Base-by-base conservation (phyloP, 139 green algal species). In the Picochlorum costavermella region DNA sequence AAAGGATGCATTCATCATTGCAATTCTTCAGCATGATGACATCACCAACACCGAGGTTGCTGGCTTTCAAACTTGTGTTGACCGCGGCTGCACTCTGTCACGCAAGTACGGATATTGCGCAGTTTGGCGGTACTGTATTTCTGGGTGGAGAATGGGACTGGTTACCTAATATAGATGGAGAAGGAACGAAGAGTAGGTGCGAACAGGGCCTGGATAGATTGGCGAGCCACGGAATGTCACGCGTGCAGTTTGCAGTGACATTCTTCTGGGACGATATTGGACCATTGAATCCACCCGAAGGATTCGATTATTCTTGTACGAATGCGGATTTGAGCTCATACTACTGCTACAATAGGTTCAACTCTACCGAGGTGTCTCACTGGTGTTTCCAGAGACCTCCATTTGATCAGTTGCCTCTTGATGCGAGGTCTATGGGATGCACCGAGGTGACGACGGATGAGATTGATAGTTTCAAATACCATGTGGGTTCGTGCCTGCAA, bases 201-300 rank as follows among this genome's bases (percentile, higher is more conserved):
- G 23, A 44, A 25, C 6, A 67, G 6, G 67, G 66, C 45, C 49
- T 76, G 5, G 9, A 76, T 33, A 61, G 31, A 37, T 26, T 40
- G 17, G 13, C 8, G 1, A 12, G 23, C 6, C n/a, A 56, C 1
- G 70, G 63, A 3, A 37, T 65, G 6, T 48, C 8, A 3, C 12
- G 30, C 13, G 14, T 69, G 25, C 57, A 65, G 68, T 69, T 74
- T 51, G 17, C 58, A 29, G 50, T 56, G 10, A 75, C 62, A 13
- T 45, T 66, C 3, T 76, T 63, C 28, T 73, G 71, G 71, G 40
- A 66, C 2, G 64, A 77, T 50, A 51, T 60, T 17, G 62, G 26
- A 20, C 60, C 55, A 0, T 40, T 25, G 4, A 11, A 71, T 6
- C 43, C 61, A 37, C 50, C 68, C 12, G 25, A 48, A 1, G 45